Base-by-base conservation (phyloP, 2,329 filamentous ascomycete genomes). In the Thielaviopsis cerberus region DNA sequence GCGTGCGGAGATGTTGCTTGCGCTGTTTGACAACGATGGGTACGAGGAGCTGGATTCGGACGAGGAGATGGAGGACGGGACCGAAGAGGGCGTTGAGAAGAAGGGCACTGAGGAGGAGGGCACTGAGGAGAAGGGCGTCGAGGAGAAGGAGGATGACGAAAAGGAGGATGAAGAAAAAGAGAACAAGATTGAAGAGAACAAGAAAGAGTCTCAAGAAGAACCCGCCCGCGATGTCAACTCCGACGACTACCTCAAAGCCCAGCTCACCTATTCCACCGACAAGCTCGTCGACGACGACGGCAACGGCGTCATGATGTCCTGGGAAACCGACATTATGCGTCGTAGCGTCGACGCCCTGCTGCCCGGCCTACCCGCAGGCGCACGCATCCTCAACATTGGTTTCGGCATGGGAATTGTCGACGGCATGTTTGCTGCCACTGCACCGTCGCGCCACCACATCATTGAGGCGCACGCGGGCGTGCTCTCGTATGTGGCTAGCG, bases 341-440 rank as follows among this genome's bases (percentile, higher is more conserved):
- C 77, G 79, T 55, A 88, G 85, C 57, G 87, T 88, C 52, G 77
- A 83, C 62, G 77, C 80, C 15, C 73, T 94, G 1, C 74, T 83
- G 4, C 73, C 73, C 0, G 66, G 71, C 51, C 63, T 66, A 4
- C 62, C 66, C 7, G 30, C 54, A 0, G 85, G 83, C 1, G 78
- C 85, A 63, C 79, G 82, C 52, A 80, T 92, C 41, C 79, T 94
- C 61, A 94, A 94, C 67, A 82, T 94, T 59, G 89, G 89, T 5
- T 90, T 94, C 64, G 89, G 88, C 5, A 92, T 94, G 86, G 88
- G 88, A 51, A 94, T 94, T 60, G 78, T 94, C 57, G 88, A 94
- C 67, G 74, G 74, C 55, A 82, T 89, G 69, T 86, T 94, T 64
- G 80, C 85, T 61, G 77, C 76, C 11, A 81, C 83, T 20, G 72